Percentiles rank a stretch among this genome's conserved stretches.
Conservation (phyloP, 352 stramenopile species). For the Blastocystis sp. region DNA sequence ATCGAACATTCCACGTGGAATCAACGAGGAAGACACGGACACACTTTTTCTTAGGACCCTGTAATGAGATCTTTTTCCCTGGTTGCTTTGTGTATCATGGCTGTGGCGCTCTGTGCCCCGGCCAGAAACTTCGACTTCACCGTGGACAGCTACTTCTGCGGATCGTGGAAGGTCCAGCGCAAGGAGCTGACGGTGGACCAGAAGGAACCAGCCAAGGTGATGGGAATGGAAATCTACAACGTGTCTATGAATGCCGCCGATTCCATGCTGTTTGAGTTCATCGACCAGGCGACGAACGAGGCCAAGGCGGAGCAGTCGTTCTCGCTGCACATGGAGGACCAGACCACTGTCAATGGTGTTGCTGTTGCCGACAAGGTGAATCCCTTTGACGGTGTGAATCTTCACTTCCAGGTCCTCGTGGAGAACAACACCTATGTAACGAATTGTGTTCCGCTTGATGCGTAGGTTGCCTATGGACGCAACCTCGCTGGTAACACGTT, state of each 20-base stretch:
- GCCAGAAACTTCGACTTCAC: constrained; percentile 11
- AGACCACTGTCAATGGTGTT: background rate
- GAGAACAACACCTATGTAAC: constrained; percentile 7
- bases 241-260: constrained; percentile 11
- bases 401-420: background rate
- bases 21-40: too few species aligned
- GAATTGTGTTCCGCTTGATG: background rate
- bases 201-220: background rate
- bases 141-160: constrained; percentile 23
- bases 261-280: background rate
- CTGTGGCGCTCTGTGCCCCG: background rate
- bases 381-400: background rate
- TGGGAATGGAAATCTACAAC: constrained; percentile 36
- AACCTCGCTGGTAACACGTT: background rate
- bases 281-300: constrained; percentile 11
- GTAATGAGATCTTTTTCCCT: constrained; percentile 44
- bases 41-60: too few species aligned
- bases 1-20: too few species aligned
- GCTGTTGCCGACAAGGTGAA: background rate
- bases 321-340: background rate
- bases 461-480: constrained; percentile 2
- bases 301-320: background rate
- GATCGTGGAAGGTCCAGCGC: constrained; percentile 36
- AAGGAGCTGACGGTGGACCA: background rate
- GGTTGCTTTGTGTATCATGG: background rate